These are phyloP conservation scores for Salicornia ramosissima DNA, from an alignment of 148 eudicot species.

Conservation along the genomic window DNA sequence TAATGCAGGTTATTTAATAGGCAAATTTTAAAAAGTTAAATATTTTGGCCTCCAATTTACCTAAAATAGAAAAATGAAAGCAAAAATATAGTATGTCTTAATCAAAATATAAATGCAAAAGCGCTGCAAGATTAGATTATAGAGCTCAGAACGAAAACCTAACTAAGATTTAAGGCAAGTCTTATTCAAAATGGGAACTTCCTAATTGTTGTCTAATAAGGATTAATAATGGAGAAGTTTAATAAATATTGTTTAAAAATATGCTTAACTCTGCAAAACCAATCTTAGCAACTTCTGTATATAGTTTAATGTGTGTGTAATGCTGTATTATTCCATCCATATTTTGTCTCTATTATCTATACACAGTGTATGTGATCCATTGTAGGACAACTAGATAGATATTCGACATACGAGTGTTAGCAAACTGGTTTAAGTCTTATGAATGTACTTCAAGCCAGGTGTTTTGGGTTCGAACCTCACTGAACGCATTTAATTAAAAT, in stretches of 20 bases:
- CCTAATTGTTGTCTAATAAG: constrained; percentile 19
- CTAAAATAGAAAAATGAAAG: no score
- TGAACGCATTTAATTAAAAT: no score
- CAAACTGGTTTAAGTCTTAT: no score
- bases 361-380: constrained; percentile 31
- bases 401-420: no score
- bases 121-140: neutral
- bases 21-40: no score
- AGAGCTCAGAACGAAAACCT: constrained; percentile 8
- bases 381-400: no score
- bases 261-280: constrained; percentile 9
- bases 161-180: constrained; percentile 20
- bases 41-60: no score
- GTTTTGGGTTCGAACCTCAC: no score
- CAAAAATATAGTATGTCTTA: neutral
- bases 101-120: neutral
- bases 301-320: neutral
- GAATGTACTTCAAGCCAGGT: no score
- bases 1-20: no score
- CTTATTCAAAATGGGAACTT: constrained; percentile 16
- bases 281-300: constrained; percentile 20
- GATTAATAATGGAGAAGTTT: constrained; percentile 19
- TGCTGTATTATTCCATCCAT: constrained; percentile 24
- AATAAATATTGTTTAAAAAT: neutral
- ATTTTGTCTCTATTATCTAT: constrained; percentile 31